Percentiles rank a stretch among this genome's conserved stretches.
Evolutionary conservation across 2,329 filamentous ascomycete genomes (phyloP).

Genomic region (Drechmeria coniospora): DNA sequence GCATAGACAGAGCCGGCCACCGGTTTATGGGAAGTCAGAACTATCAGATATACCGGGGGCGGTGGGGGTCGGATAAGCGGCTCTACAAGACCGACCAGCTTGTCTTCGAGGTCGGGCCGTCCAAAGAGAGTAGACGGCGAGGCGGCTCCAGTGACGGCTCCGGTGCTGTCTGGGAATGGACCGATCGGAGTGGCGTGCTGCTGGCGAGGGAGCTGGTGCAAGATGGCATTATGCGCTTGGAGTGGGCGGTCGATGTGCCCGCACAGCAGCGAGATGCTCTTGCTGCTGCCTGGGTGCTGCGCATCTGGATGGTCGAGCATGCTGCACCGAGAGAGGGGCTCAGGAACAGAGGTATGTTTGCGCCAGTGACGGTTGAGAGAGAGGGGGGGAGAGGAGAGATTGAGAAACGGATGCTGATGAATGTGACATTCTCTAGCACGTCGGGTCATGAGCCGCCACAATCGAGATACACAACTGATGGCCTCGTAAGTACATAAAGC

Average conservation of each 20-base stretch:
- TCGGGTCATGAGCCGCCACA: background rate
- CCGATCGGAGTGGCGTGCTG: conserved; percentile 10
- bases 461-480: too few relatives aligned
- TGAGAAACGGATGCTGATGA: background rate
- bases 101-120: conserved; percentile 14
- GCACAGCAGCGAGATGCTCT: conserved; percentile 16
- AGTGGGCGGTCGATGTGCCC: conserved; percentile 16
- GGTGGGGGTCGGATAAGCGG: conserved; percentile 9
- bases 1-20: conserved; percentile 11
- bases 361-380: background rate
- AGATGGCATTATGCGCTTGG: conserved; percentile 12
- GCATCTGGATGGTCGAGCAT: conserved; percentile 15
- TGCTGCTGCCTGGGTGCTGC: conserved; percentile 19
- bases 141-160: too few relatives aligned
- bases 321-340: conserved; percentile 7
- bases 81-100: conserved; percentile 8
- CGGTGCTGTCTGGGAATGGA: conserved; percentile 18
- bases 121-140: too few relatives aligned
- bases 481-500: too few relatives aligned
- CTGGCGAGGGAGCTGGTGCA: conserved; percentile 17
- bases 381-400: background rate
- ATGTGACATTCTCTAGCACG: background rate
- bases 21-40: conserved; percentile 6
- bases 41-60: conserved; percentile 15
- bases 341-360: background rate